A percentile compares a stretch with the other conserved stretches of the same genome.
phyloP scores from a whole-genome alignment of 140 eudicot genomes.

The Bidens hawaiensis region DNA sequence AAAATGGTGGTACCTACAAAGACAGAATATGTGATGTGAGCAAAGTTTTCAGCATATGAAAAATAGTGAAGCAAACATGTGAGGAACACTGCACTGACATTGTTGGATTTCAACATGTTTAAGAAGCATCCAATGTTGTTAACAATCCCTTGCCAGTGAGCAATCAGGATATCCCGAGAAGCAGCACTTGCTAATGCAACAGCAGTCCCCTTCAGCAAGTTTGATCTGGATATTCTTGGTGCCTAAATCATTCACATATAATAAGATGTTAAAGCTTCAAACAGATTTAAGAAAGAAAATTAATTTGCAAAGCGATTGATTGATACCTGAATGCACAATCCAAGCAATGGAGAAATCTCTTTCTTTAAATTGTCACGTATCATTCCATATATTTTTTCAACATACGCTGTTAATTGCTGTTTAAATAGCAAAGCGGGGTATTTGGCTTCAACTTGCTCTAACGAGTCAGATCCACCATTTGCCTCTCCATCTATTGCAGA shows the following conservation, averaged over 20 bases:
- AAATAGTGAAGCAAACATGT: too few relatives aligned
- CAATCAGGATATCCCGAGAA: slow-evolving; percentile 67
- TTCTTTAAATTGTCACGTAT: slow-evolving; percentile 76
- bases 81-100: slow-evolving; percentile 43
- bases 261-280: neutral
- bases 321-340: slow-evolving; percentile 81
- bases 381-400: slow-evolving; percentile 94
- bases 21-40: slow-evolving; percentile 3
- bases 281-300: neutral
- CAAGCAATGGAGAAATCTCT: slow-evolving; percentile 79
- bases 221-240: slow-evolving; percentile 70
- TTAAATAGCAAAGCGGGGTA: slow-evolving; percentile 89
- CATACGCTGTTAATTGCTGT: slow-evolving; percentile 83
- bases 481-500: slow-evolving; percentile 49
- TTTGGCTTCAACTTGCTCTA: slow-evolving; percentile 86
- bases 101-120: slow-evolving; percentile 67
- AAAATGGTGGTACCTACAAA: slow-evolving; percentile 82
- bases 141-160: slow-evolving; percentile 96
- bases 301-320: neutral
- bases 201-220: slow-evolving; percentile 73
- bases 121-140: slow-evolving; percentile 78
- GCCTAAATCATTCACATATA: slow-evolving; percentile 47
- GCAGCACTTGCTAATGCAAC: slow-evolving; percentile 67
- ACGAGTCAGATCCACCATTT: slow-evolving; percentile 41
- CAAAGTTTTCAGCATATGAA: neutral